Percentiles rank a stretch among this genome's conserved stretches.
Evolutionary conservation across 495 filamentous ascomycete genomes (phyloP).

Genomic region (Tricharina praecox): DNA sequence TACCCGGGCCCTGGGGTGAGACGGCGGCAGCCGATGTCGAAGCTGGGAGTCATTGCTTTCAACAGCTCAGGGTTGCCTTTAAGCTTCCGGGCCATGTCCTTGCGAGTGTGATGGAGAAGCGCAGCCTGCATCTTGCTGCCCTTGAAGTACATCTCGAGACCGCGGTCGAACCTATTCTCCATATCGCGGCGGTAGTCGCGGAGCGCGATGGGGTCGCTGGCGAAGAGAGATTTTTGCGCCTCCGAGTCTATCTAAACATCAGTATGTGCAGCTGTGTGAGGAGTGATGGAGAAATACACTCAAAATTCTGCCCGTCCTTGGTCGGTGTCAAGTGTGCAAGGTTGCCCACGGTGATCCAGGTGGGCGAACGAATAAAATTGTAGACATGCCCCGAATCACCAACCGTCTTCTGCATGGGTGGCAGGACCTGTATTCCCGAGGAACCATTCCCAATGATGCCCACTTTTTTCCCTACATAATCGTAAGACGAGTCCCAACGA

Average conservation of each 20-base stretch:
- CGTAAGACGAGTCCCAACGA: slow-evolving; percentile 39
- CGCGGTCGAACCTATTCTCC: neutral
- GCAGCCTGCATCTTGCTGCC: neutral
- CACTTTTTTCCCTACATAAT: slow-evolving; percentile 40
- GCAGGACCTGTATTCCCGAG: slow-evolving; percentile 44
- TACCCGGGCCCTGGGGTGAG: slow-evolving; percentile 57
- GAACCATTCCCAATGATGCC: slow-evolving; percentile 44
- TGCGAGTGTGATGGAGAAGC: neutral
- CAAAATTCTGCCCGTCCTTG: neutral
- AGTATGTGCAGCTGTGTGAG: no score
- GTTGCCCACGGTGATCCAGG: slow-evolving; percentile 46
- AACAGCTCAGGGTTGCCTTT: slow-evolving; percentile 17
- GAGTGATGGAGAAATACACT: no score
- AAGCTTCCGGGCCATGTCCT: neutral
- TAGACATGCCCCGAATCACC: slow-evolving; percentile 30
- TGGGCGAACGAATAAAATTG: slow-evolving; percentile 48
- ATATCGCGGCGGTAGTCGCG: neutral
- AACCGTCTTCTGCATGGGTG: slow-evolving; percentile 39
- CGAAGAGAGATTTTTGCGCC: neutral
- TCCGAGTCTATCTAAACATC: neutral
- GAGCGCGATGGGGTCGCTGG: neutral
- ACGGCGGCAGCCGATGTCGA: slow-evolving; percentile 49
- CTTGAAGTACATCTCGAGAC: neutral
- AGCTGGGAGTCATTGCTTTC: slow-evolving; percentile 44
- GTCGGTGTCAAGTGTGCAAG: neutral